These are phyloP conservation scores for Drechslerella stenobrocha DNA, from an alignment of 2,329 filamentous ascomycete genomes.

Conservation along the genomic window DNA sequence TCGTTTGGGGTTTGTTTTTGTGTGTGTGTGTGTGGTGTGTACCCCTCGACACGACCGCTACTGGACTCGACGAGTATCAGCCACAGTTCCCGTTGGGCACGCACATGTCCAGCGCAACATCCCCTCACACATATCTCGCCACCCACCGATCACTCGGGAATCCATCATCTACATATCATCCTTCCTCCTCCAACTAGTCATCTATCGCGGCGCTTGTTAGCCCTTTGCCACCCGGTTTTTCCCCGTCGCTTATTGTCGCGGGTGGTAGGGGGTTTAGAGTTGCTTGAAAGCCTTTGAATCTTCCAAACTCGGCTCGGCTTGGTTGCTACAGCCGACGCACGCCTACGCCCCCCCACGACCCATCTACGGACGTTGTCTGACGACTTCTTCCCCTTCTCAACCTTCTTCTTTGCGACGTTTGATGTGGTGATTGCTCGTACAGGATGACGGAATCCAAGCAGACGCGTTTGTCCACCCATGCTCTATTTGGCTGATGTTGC, in stretches of 20 bases:
- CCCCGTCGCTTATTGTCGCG: slow-evolving; percentile 39
- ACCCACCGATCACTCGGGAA: too few relatives aligned
- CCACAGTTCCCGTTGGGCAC: too few relatives aligned
- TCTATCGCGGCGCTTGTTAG: not conserved
- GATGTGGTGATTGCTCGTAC: slow-evolving; percentile 9
- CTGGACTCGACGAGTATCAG: slow-evolving; percentile 24
- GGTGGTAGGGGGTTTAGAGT: slow-evolving; percentile 29
- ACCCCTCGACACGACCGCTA: slow-evolving; percentile 41
- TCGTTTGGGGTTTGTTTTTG: slow-evolving; percentile 21
- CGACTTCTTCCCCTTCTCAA: not conserved
- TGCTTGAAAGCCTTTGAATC: slow-evolving; percentile 3
- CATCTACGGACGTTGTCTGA: not conserved
- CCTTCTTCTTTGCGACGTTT: slow-evolving; percentile 2
- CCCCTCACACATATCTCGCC: too few relatives aligned
- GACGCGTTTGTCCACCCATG: slow-evolving; percentile 8
- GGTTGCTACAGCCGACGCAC: slow-evolving; percentile 8
- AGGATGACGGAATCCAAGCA: slow-evolving; percentile 32
- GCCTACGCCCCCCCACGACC: slow-evolving; percentile 9
- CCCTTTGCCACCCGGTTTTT: slow-evolving; percentile 17
- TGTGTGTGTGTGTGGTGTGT: too few relatives aligned
- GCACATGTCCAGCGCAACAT: slow-evolving; percentile 9
- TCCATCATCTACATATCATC: slow-evolving; percentile 5
- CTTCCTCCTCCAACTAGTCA: not conserved
- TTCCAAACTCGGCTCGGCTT: slow-evolving; percentile 18
- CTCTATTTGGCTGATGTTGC: not conserved